phyloP scores from a whole-genome alignment of 139 green algal genomes.

The Yamagishiella unicocca region DNA sequence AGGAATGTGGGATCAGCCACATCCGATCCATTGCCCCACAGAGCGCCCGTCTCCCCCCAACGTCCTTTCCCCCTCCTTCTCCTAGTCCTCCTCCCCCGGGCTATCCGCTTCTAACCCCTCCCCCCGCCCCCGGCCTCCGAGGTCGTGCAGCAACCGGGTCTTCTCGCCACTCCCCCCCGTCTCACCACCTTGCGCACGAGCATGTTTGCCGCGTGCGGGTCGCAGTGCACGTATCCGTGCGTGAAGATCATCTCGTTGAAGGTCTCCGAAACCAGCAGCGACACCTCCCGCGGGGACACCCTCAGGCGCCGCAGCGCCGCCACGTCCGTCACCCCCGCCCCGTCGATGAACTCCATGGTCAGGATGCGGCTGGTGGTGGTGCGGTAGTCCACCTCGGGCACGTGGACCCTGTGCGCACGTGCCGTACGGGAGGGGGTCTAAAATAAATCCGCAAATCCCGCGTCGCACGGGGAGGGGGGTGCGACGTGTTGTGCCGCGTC shows the following conservation, averaged over 20 bases:
- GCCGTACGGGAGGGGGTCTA: too few species aligned
- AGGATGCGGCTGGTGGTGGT: conserved; percentile 76
- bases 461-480: too few species aligned
- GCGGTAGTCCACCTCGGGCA: conserved; percentile 69
- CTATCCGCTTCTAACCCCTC: not conserved
- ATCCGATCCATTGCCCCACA: too few species aligned
- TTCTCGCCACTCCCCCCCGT: not conserved
- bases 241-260: conserved; percentile 94
- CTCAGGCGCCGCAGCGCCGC: conserved; percentile 48
- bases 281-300: conserved; percentile 63
- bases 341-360: conserved; percentile 93
- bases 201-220: conserved; percentile 91
- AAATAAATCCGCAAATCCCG: too few species aligned
- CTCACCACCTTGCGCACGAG: conserved; percentile 62
- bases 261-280: conserved; percentile 74
- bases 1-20: too few species aligned
- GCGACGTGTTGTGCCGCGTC: too few species aligned
- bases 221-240: conserved; percentile 86
- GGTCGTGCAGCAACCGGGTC: too few species aligned
- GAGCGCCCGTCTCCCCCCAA: too few species aligned
- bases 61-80: not conserved
- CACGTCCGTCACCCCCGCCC: conserved; percentile 59
- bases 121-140: not conserved
- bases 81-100: not conserved
- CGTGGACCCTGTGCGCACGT: conserved; percentile 63